A percentile compares a stretch with the other conserved stretches of the same genome.
Conservation (phyloP, 495 filamentous ascomycete species). For the Halenospora varia region DNA sequence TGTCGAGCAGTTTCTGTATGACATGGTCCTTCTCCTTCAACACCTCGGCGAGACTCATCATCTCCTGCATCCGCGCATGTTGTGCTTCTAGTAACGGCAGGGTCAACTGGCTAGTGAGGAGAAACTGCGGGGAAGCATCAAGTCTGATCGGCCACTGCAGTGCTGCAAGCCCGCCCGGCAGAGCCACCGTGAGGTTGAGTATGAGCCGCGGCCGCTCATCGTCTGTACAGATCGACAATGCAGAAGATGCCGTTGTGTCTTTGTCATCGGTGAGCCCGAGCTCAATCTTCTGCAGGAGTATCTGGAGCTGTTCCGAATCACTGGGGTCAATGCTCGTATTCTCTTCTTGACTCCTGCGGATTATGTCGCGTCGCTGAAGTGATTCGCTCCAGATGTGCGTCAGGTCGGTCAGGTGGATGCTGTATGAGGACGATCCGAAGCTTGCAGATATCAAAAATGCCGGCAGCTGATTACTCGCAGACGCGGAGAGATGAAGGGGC, state of each 20-base stretch:
- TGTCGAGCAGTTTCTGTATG: slow-evolving; percentile 72
- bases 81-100: slow-evolving; percentile 64
- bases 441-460: slow-evolving; percentile 51
- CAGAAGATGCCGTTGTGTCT: slow-evolving; percentile 28
- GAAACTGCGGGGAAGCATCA: slow-evolving; percentile 45
- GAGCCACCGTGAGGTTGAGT: slow-evolving; percentile 52
- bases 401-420: slow-evolving; percentile 76
- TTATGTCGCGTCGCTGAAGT: slow-evolving; percentile 58
- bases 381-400: slow-evolving; percentile 79
- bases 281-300: slow-evolving; percentile 70
- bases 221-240: slow-evolving; percentile 17
- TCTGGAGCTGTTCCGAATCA: slow-evolving; percentile 61
- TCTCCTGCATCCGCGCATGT: slow-evolving; percentile 44
- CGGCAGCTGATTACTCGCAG: slow-evolving; percentile 29
- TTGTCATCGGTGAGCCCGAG: slow-evolving; percentile 50
- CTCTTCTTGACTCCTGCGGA: slow-evolving; percentile 58
- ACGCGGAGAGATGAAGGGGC: slow-evolving; percentile 8
- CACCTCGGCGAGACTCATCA: slow-evolving; percentile 49
- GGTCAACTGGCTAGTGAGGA: slow-evolving; percentile 57
- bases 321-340: slow-evolving; percentile 82
- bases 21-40: slow-evolving; percentile 76
- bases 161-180: slow-evolving; percentile 65
- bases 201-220: slow-evolving; percentile 36
- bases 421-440: slow-evolving; percentile 56
- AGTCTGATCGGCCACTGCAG: slow-evolving; percentile 67